Base-by-base conservation (phyloP, 2,329 filamentous ascomycete genomes). In the Gyromitra esculenta region DNA sequence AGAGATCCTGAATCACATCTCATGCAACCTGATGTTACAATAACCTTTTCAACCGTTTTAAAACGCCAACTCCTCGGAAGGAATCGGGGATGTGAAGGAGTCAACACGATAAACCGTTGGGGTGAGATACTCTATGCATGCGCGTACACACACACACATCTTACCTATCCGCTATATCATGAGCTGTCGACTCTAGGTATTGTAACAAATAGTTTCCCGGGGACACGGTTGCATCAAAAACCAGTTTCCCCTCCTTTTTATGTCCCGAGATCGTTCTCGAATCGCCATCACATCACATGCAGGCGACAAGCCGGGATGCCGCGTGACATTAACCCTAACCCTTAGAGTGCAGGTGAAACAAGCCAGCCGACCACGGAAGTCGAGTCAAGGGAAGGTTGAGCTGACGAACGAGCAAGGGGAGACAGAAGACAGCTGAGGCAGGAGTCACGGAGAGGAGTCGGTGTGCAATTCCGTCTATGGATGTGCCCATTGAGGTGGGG, bases 221-320 rank as follows among this genome's bases (percentile, higher is more conserved):
- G n/a, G 15, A 37, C 31, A 35, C 21, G 31, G 45, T 54, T 18
- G 8, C 7, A n/a, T n/a, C 31, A 21, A 35, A 21, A 37, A 35
- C 59, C 59, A 45, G 41, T 64, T 60, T 39, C 35, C n/a, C 62
- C 25, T 31, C 62, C n/a, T 31, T 64, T 65, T 48, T 45, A 60
- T 35, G 35, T 21, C 63, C 63, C 63, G 63, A 66, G 63, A 66
- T 54, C 63, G 50, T 54, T 66, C 31, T 66, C 48, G 31, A 65
- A 65, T 52, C n/a, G 45, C 54, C 25, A 57, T 57, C 57, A 37
- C 43, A 67, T 67, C 64, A 67, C 64, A 67, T 57, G 64, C 64
- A 67, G n/a, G 63, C 48, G 35, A 41, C 9, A 18, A 21, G 15
- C 60, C n/a, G 25, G 60, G 25, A 35, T 48, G 41, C 35, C 8